Evolutionary conservation across 371 early-diverging fungal species (phyloP).

Genomic region (Apophysomyces ossiformis): DNA sequence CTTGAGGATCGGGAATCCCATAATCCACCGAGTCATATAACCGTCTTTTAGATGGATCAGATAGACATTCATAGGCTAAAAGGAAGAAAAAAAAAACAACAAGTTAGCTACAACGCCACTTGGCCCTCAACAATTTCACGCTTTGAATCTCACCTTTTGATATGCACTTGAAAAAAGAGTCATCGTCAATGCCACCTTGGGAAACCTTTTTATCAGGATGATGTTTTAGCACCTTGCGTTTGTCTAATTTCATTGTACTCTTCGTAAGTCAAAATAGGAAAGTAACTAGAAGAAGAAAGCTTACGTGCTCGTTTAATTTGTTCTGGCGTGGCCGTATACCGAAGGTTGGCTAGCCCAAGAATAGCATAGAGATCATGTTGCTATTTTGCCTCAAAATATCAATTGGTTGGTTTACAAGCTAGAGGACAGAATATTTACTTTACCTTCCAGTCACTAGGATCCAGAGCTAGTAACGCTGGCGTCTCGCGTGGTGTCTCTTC

Average conservation of each 20-base stretch:
- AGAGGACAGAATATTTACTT: background rate
- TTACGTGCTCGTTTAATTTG: slow-evolving; percentile 62
- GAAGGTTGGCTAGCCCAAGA: slow-evolving; percentile 66
- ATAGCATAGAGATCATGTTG: slow-evolving; percentile 79
- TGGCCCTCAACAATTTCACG: background rate
- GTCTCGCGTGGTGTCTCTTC: slow-evolving; percentile 7
- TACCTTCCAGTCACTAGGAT: slow-evolving; percentile 13
- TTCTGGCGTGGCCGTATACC: slow-evolving; percentile 71
- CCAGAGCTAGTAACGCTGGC: background rate
- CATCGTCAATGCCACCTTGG: slow-evolving; percentile 60
- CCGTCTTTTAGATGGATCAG: slow-evolving; percentile 80
- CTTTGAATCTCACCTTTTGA: slow-evolving; percentile 57
- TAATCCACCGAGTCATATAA: slow-evolving; percentile 84
- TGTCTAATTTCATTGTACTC: background rate
- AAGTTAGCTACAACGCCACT: too few relatives aligned
- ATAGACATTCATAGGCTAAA: slow-evolving; percentile 81
- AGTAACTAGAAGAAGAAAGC: background rate
- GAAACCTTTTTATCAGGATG: slow-evolving; percentile 77
- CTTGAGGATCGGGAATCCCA: slow-evolving; percentile 5
- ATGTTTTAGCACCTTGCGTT: slow-evolving; percentile 41
- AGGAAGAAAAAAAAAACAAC: too few relatives aligned
- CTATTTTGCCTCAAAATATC: slow-evolving; percentile 21
- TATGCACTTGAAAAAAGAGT: slow-evolving; percentile 92
- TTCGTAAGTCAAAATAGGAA: background rate
- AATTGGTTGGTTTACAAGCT: background rate